phyloP scores from a whole-genome alignment of 106 monocot genomes.

The Allium sativum region DNA sequence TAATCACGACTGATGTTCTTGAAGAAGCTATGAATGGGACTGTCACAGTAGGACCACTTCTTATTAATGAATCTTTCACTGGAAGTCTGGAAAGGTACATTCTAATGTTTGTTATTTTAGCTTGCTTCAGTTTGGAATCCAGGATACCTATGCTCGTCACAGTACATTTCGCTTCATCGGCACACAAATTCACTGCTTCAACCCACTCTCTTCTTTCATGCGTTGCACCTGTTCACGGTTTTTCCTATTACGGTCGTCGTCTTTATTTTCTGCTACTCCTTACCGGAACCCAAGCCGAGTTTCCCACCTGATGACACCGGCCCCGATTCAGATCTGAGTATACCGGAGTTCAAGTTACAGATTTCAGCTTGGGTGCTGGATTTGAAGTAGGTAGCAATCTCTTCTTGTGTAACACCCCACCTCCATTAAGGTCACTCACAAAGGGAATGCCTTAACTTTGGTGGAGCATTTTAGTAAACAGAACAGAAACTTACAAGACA shows the following conservation, averaged over 20 bases:
- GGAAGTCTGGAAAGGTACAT: too few species aligned
- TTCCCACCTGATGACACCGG: not conserved
- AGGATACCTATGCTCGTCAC: slow-evolving; percentile 74
- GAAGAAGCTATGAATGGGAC: too few species aligned
- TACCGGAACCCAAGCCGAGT: not conserved
- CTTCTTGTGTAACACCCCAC: too few species aligned
- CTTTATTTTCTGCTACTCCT: slow-evolving; percentile 7
- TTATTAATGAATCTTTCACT: too few species aligned
- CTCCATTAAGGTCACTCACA: too few species aligned
- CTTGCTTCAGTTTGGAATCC: too few species aligned
- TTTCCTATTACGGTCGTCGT: not conserved
- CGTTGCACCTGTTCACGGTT: slow-evolving; percentile 45
- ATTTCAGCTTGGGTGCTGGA: slow-evolving; percentile 7
- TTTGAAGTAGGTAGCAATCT: slow-evolving; percentile 39
- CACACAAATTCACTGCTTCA: slow-evolving; percentile 75
- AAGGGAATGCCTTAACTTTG: too few species aligned
- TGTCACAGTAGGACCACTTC: too few species aligned
- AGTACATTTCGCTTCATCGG: slow-evolving; percentile 84
- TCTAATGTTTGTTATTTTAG: too few species aligned
- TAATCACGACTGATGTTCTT: too few species aligned
- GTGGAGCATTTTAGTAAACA: too few species aligned
- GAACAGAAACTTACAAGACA: too few species aligned
- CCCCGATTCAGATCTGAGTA: not conserved
- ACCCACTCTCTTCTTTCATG: slow-evolving; percentile 64
- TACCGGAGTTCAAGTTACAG: not conserved